phyloP scores from a whole-genome alignment of 176 grass and related monocot genomes.

The Cenchrus purpureus region DNA sequence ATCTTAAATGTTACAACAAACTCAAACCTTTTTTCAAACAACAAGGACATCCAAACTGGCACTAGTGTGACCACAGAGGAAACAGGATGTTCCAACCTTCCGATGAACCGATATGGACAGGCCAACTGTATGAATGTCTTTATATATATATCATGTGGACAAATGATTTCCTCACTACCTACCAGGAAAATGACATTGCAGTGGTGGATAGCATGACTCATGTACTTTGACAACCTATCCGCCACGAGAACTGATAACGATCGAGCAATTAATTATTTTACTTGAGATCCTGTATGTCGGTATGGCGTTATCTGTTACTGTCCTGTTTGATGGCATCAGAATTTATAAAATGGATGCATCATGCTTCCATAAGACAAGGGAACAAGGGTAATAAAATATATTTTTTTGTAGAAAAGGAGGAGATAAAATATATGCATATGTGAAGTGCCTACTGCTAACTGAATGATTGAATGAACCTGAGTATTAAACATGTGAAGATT shows the following conservation, averaged over 20 bases:
- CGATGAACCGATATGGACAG: slow-evolving; percentile 21
- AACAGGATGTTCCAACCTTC: slow-evolving; percentile 27
- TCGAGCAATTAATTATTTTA: slow-evolving; percentile 33
- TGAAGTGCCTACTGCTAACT: not conserved
- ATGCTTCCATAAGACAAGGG: slow-evolving; percentile 7
- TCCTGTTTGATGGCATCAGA: slow-evolving; percentile 6
- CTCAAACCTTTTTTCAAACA: not conserved
- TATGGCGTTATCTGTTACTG: slow-evolving; percentile 11
- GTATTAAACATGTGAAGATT: slow-evolving; percentile 9
- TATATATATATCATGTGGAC: slow-evolving; percentile 20
- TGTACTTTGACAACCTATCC: slow-evolving; percentile 47
- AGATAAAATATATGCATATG: not conserved
- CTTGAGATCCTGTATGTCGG: slow-evolving; percentile 32
- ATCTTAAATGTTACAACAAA: slow-evolving; percentile 18
- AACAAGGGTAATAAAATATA: not conserved
- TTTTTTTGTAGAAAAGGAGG: not conserved
- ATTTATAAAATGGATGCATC: not conserved
- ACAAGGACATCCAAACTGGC: slow-evolving; percentile 13
- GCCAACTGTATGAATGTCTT: slow-evolving; percentile 28
- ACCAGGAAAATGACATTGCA: slow-evolving; percentile 45
- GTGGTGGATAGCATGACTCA: slow-evolving; percentile 35
- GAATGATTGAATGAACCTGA: slow-evolving; percentile 29
- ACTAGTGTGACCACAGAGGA: slow-evolving; percentile 2
- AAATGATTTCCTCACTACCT: slow-evolving; percentile 36
- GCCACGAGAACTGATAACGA: slow-evolving; percentile 34